Evolutionary conservation across 73 alveolate species (phyloP), one percentile per base, ranked within the genome.

Genomic region (Diophrys appendiculata): DNA sequence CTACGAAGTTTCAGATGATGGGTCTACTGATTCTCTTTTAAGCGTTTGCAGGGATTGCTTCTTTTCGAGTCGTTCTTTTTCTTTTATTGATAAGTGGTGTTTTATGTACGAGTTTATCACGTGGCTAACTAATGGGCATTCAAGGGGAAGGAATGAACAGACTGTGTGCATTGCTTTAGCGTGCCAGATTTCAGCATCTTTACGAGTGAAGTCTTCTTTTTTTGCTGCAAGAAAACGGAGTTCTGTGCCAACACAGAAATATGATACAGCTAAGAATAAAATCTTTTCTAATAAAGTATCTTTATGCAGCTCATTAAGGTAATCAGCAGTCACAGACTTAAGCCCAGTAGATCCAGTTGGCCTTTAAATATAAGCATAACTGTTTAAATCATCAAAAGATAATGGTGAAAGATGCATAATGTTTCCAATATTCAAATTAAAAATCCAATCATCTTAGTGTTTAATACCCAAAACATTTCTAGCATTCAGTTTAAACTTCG

Each of bases 231-330:
- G 35, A 54, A 84, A 84, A 29, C 92, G 34, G 29, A 84, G 78
- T 64, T 84, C 92, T 69, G 92, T 84, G 22, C 88, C 92, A 29
- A 84, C 92, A 77, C 92, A 84, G 77, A 84, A 84, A 70, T 76
- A 84, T 27, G 82, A 71, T 1, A 84, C 92, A 13, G 82, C 72
- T 24, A 84, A 65, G 32, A 84, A 77, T 5, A 84, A 69, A 1
- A 84, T 84, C 73, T 84, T 84, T 32, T 84, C 92, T 13, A 84
- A 78, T 74, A 84, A 60, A 34, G 96, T 85, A 76, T 93, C 98
- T 70, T 95, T 78, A 52, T 88, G 80, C 43, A 93, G 82, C 81
- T 93, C 95, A n/a, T 28, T 55, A 3, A 60, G 28, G 71, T 60
- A 60, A 3, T 3, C 13, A 60, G 13, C 5, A 23, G 71, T 3